Percentiles rank a stretch among this genome's conserved stretches.
These are phyloP conservation scores for Raddia guianensis DNA, from an alignment of 176 grass and related monocot species.

Conservation along the genomic window DNA sequence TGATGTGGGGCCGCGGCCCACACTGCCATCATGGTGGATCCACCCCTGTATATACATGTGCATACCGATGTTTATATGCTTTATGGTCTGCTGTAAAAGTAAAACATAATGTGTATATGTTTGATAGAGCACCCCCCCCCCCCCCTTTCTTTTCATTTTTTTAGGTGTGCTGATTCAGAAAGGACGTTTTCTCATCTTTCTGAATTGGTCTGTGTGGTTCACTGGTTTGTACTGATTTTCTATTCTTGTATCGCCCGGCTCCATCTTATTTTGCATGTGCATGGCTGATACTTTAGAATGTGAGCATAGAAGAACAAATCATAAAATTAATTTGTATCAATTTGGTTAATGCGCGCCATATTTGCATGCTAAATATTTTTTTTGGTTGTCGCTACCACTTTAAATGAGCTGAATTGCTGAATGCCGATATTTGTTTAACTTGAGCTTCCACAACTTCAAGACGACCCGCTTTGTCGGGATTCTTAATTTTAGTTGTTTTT, in stretches of 20 bases:
- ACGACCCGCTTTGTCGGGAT: too few species aligned
- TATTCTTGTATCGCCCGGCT: neutral
- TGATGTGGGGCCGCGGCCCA: too few species aligned
- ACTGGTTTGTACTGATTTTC: too few species aligned
- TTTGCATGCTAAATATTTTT: too few species aligned
- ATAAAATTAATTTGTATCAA: neutral
- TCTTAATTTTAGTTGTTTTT: too few species aligned
- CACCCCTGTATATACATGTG: too few species aligned
- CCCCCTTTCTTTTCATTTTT: neutral
- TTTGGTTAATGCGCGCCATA: too few species aligned
- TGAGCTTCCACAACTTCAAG: too few species aligned
- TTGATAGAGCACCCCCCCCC: neutral
- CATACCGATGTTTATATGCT: neutral
- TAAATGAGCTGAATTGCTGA: too few species aligned
- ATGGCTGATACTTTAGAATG: neutral
- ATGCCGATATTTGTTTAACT: too few species aligned
- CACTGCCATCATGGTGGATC: too few species aligned
- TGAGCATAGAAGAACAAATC: neutral
- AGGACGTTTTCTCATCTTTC: conserved; percentile 27
- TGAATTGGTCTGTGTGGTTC: conserved; percentile 19
- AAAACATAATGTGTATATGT: neutral
- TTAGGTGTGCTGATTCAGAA: conserved; percentile 34
- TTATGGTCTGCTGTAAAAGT: neutral
- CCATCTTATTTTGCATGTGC: neutral
- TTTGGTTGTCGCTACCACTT: too few species aligned